Evolutionary conservation across 2,329 filamentous ascomycete genomes (phyloP).

Genomic region (Ophiocordyceps sinensis): DNA sequence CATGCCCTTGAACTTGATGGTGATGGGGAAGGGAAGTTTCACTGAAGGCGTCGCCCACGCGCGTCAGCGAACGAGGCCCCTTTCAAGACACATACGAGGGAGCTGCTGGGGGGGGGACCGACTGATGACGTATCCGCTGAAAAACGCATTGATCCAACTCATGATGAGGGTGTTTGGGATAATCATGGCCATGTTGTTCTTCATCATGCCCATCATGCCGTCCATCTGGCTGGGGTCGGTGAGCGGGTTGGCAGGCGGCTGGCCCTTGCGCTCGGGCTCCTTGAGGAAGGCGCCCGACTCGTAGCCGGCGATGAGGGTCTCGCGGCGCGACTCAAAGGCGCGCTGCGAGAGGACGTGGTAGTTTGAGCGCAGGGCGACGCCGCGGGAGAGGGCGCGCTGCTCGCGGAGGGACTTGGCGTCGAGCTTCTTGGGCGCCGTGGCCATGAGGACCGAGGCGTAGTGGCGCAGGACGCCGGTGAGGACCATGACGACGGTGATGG

Average conservation of each 20-base stretch:
- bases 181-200: constrained; percentile 99
- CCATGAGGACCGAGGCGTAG: constrained; percentile 87
- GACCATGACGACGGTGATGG: constrained; percentile 96
- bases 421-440: constrained; percentile 69
- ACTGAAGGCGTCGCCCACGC: constrained; percentile 32
- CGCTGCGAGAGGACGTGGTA: constrained; percentile 63
- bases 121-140: constrained; percentile 96
- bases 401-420: constrained; percentile 66
- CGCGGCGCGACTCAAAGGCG: constrained; percentile 68
- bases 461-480: constrained; percentile 91
- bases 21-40: constrained; percentile 94
- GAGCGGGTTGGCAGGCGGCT: constrained; percentile 86
- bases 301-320: constrained; percentile 65
- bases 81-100: background rate
- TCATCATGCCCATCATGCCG: constrained; percentile 99
- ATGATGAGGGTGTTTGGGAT: constrained; percentile 97
- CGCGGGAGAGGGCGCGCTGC: constrained; percentile 71
- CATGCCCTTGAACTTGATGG: constrained; percentile 99
- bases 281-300: constrained; percentile 82
- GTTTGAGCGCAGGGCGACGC: constrained; percentile 72
- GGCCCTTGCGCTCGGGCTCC: constrained; percentile 70
- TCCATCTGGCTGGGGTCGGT: constrained; percentile 95
- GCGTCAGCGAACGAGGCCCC: constrained; percentile 3
- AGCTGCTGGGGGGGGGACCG: constrained; percentile 9
- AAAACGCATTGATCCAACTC: constrained; percentile 99